Base-by-base conservation (phyloP, 1,139 yeast species). In the Diutina siamensis region DNA sequence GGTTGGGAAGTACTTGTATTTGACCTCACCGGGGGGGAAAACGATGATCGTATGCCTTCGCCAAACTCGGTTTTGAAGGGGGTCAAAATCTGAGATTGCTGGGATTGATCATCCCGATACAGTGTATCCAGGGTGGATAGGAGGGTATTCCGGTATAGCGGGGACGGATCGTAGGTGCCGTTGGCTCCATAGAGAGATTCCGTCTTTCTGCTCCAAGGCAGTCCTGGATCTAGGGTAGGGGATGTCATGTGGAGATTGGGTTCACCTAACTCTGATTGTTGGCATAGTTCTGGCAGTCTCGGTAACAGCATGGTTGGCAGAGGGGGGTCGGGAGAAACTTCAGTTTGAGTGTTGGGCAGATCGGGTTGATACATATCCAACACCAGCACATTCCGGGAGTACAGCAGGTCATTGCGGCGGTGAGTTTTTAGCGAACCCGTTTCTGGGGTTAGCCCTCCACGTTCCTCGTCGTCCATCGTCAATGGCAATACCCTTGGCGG, bases 341-440 rank as follows among this genome's bases (percentile, higher is more conserved):
- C 28, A 7, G 28, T 25, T 25, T 25, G 28, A 10, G 28, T 25
- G 17, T 15, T 25, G 18, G 42, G 42, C 42, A 38, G 42, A n/a
- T 25, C 42, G 12, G 42, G 32, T 10, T 25, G 32, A 27, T 38
- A 38, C 42, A 38, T 38, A 4, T 38, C 42, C 10, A 38, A 18
- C 32, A 38, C 42, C 42, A 38, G 42, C n/a, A 38, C 42, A 27
- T 38, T 38, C 15, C 42, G 42, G 19, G 42, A 38, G 42, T 38
- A 38, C 42, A 38, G 42, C 32, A 25, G 32, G 4, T 38, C 42
- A 18, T 18, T 38, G 9, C 42, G 28, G 32, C 33, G 42, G 15
- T 38, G 42, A n/a, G 32, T 25, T 10, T n/a, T 13, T 18, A 36
- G 18, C 17, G 25, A 12, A 17, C 10, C 13, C 31, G 32, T 4